Percentiles rank a stretch among this genome's conserved stretches.
phyloP scores from a whole-genome alignment of 192 early-diverging fungal species.

The Entomortierella parvispora region DNA sequence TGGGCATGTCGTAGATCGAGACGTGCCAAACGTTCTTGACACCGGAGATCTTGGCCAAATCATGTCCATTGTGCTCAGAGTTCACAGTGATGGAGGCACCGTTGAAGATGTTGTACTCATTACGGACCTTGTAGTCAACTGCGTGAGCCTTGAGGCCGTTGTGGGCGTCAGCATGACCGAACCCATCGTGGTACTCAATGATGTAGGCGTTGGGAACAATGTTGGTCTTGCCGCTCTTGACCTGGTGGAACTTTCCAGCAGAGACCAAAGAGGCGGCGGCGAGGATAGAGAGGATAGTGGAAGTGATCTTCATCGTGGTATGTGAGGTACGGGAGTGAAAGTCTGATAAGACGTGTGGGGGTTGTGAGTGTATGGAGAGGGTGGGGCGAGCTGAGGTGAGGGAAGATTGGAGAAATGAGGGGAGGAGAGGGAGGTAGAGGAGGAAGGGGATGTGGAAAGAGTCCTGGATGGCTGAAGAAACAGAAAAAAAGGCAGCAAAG shows the following conservation, averaged over 20 bases:
- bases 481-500: not conserved
- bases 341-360: conserved; percentile 1
- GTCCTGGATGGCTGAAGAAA: conserved; percentile 21
- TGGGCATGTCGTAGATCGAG: conserved; percentile 33
- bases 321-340: not conserved
- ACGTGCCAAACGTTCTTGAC: conserved; percentile 61
- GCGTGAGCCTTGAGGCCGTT: conserved; percentile 22
- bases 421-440: conserved; percentile 3
- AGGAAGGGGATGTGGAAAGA: conserved; percentile 3
- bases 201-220: conserved; percentile 27
- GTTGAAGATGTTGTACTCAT: conserved; percentile 61
- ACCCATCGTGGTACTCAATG: conserved; percentile 29
- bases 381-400: not conserved
- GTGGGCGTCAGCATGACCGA: conserved; percentile 19
- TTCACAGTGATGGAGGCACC: conserved; percentile 56
- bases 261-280: conserved; percentile 48
- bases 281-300: conserved; percentile 33
- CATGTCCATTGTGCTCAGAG: conserved; percentile 26
- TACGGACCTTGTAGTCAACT: conserved; percentile 43
- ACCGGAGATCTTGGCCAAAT: conserved; percentile 32
- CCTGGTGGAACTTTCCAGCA: conserved; percentile 40
- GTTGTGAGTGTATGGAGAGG: not conserved
- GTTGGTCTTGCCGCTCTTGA: conserved; percentile 4
- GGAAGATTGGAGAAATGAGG: conserved; percentile 11
- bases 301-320: conserved; percentile 5